A percentile compares a stretch with the other conserved stretches of the same genome.
phyloP scores from a whole-genome alignment of 768 basidiomycete genomes.

The Candolleomyces eurysporus region DNA sequence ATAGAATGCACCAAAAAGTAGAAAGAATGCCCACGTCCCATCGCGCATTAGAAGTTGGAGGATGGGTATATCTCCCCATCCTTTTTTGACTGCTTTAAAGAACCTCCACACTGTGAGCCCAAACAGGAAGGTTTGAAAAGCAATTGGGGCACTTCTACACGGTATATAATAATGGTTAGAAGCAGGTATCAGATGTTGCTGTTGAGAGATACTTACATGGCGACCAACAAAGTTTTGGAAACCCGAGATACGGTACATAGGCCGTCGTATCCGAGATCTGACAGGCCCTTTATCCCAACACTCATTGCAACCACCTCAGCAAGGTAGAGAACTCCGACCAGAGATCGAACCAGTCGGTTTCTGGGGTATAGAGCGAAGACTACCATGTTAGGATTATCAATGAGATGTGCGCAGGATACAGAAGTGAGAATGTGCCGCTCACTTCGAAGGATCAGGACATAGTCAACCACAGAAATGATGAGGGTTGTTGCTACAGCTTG shows the following conservation, averaged over 20 bases:
- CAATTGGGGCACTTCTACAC: constrained; percentile 24
- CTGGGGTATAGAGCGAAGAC: constrained; percentile 42
- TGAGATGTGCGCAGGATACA: neutral
- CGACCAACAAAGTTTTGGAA: constrained; percentile 28
- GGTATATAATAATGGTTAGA: neutral
- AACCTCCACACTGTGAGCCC: constrained; percentile 37
- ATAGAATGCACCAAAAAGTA: constrained; percentile 33
- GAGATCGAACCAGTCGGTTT: constrained; percentile 22
- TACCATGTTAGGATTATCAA: constrained; percentile 6
- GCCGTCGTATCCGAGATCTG: constrained; percentile 30
- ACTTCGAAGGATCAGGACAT: constrained; percentile 41
- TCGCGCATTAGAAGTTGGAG: constrained; percentile 42
- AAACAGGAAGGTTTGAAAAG: constrained; percentile 40
- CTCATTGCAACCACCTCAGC: constrained; percentile 31
- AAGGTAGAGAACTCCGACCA: constrained; percentile 23
- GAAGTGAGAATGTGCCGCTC: neutral
- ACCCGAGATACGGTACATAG: constrained; percentile 27
- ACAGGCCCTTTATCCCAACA: constrained; percentile 28
- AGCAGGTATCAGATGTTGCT: neutral
- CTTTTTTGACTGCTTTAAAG: constrained; percentile 27
- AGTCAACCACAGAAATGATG: constrained; percentile 32
- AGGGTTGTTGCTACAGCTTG: constrained; percentile 32
- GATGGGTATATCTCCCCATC: constrained; percentile 42
- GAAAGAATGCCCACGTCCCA: constrained; percentile 41
- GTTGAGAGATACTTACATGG: constrained; percentile 22